Conservation (phyloP, 148 eudicot species). For the Dysphania ambrosioides region DNA sequence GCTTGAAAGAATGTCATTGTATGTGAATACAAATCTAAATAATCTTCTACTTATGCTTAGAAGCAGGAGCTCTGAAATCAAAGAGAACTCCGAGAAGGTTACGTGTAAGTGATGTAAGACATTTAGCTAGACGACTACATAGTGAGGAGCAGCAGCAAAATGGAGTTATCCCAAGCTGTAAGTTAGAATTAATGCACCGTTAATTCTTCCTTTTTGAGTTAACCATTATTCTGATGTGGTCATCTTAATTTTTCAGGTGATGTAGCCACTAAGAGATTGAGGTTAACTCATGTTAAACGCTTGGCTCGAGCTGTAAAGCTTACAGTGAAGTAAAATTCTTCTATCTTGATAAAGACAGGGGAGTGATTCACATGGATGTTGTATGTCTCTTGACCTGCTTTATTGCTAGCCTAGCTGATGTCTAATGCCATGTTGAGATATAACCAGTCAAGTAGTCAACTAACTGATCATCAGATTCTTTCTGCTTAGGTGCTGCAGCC, state of each 20-base stretch:
- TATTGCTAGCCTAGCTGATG: not conserved
- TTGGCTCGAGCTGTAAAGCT: conserved; percentile 41
- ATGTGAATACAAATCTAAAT: not conserved
- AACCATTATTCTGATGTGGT: not conserved
- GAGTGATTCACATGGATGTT: conserved; percentile 11
- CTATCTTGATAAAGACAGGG: not conserved
- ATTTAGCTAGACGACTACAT: conserved; percentile 40
- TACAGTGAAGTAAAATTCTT: not conserved
- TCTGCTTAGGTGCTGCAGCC: not conserved
- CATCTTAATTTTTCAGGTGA: conserved; percentile 27
- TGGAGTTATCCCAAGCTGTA: conserved; percentile 24
- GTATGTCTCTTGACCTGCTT: not conserved
- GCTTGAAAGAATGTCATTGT: not conserved
- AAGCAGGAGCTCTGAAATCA: conserved; percentile 10
- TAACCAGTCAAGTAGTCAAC: not conserved
- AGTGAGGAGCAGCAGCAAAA: conserved; percentile 15
- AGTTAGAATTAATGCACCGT: conserved; percentile 9
- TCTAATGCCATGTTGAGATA: not conserved
- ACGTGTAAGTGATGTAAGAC: conserved; percentile 38
- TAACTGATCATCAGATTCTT: not conserved
- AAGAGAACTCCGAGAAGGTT: conserved; percentile 27
- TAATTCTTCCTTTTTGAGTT: not conserved
- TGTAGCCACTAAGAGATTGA: conserved; percentile 21
- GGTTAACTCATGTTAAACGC: conserved; percentile 40
- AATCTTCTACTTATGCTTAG: conserved; percentile 4